Conservation (phyloP, 768 basidiomycete species). For the Trametes cingulata region DNA sequence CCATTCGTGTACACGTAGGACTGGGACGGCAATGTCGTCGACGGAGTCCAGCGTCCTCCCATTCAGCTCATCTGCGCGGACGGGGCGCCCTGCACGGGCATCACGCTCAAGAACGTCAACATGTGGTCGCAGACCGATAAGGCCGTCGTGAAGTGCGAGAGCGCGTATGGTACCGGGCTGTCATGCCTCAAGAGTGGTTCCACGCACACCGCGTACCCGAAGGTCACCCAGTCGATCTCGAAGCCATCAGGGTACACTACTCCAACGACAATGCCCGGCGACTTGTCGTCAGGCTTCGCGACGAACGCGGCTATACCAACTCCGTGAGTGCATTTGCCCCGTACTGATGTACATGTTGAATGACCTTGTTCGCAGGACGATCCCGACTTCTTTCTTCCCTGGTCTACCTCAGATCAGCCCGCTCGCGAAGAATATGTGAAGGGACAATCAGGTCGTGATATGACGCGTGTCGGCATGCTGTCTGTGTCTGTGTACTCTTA, state of each 20-base stretch:
- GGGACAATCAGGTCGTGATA: neutral
- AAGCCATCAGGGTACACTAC: slow-evolving; percentile 29
- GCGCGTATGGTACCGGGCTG: slow-evolving; percentile 31
- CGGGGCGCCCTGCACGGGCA: slow-evolving; percentile 30
- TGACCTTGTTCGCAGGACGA: slow-evolving; percentile 17
- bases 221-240: slow-evolving; percentile 25
- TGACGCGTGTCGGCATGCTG: neutral
- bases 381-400: slow-evolving; percentile 29
- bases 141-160: slow-evolving; percentile 31
- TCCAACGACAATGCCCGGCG: slow-evolving; percentile 29
- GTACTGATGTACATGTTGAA: neutral
- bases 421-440: slow-evolving; percentile 21
- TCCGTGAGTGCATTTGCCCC: slow-evolving; percentile 23
- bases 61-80: slow-evolving; percentile 31
- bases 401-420: slow-evolving; percentile 30
- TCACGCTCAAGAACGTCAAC: slow-evolving; percentile 31
- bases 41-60: slow-evolving; percentile 29
- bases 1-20: slow-evolving; percentile 15
- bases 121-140: slow-evolving; percentile 31
- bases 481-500: neutral
- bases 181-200: slow-evolving; percentile 28
- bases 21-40: slow-evolving; percentile 31
- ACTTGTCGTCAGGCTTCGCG: slow-evolving; percentile 27
- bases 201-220: slow-evolving; percentile 24
- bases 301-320: slow-evolving; percentile 27